phyloP scores from a whole-genome alignment of 176 grass and related monocot species.

The Saccharum spontaneum region DNA sequence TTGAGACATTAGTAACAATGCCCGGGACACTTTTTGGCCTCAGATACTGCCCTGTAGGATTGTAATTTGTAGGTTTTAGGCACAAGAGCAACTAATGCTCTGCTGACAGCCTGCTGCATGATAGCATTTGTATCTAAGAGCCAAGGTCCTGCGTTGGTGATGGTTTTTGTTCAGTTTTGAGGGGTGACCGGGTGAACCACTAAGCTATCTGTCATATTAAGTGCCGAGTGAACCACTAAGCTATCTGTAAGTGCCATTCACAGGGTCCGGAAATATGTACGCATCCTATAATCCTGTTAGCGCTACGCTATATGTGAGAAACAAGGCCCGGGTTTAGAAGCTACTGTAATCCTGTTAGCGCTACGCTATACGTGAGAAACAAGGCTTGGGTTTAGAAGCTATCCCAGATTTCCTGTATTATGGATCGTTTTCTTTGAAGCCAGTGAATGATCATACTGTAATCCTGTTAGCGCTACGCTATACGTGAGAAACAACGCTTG shows the following conservation, averaged over 20 bases:
- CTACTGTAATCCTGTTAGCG: too few species aligned
- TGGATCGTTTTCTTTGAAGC: too few species aligned
- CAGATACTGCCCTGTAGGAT: constrained; percentile 38
- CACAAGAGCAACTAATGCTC: constrained; percentile 33
- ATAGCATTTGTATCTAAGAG: constrained; percentile 21
- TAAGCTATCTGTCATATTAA: neutral
- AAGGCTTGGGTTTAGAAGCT: neutral
- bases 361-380: neutral
- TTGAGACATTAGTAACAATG: constrained; percentile 20
- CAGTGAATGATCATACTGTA: neutral
- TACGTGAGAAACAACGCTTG: neutral
- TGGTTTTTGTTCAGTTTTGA: neutral
- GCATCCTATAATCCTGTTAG: neutral
- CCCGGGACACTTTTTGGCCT: constrained; percentile 15
- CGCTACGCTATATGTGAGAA: neutral
- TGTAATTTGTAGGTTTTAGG: constrained; percentile 68
- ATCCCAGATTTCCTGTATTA: neutral
- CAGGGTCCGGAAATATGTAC: neutral
- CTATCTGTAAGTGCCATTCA: neutral
- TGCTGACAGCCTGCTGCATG: constrained; percentile 30
- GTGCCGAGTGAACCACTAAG: neutral
- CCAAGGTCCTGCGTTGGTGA: neutral
- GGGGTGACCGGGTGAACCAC: neutral
- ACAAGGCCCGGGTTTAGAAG: neutral
- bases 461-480: too few species aligned